Evolutionary conservation across 352 stramenopile species (phyloP), one percentile per base, ranked within the genome.

Genomic region (Pythium brassicae): DNA sequence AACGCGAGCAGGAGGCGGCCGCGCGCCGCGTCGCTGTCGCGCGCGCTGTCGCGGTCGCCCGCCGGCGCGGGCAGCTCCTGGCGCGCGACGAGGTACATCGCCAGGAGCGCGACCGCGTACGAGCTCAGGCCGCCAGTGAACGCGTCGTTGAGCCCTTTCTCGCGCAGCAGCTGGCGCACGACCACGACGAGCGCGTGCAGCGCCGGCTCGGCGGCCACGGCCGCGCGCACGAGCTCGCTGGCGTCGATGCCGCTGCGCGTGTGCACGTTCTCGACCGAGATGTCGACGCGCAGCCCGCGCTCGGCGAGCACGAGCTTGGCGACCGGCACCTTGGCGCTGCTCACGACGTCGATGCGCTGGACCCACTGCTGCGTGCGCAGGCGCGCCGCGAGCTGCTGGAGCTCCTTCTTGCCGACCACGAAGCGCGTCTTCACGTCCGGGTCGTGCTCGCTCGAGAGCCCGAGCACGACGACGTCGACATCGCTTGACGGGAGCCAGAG

Each of bases 401-500:
- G 68, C 63, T 86, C 68, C 34, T 69, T 53, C 15, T 81, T 69
- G 17, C 76, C 72, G 2, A 66, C 55, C 10, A 89, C 62, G 26
- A 88, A 88, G 14, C 49, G 59, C 45, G 71, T 80, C 19, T 67
- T 64, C n/a, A 78, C 69, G 49, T 77, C 65, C 47, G 53, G 49
- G 57, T 78, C 69, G 23, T 65, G 47, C 11, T 60, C 26, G 49
- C 72, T 76, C 4, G 71, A 66, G 26, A 94, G 74, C 1, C 68
- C 74, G 61, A 92, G 83, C 10, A 96, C 77, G 10, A 96, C 86
- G 15, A 97, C 84, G 56, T 97, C 88, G 5, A 97, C 81, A 53
- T 97, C 88, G 47, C 83, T 94, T 4, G 82, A 89, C 8, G 88
- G 86, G 29, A 94, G 72, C 83, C 86, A 95, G n/a, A 97, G 71